A percentile compares a stretch with the other conserved stretches of the same genome.
phyloP scores from a whole-genome alignment of 176 grass and related monocot genomes.

The Eragrostis nindensis region DNA sequence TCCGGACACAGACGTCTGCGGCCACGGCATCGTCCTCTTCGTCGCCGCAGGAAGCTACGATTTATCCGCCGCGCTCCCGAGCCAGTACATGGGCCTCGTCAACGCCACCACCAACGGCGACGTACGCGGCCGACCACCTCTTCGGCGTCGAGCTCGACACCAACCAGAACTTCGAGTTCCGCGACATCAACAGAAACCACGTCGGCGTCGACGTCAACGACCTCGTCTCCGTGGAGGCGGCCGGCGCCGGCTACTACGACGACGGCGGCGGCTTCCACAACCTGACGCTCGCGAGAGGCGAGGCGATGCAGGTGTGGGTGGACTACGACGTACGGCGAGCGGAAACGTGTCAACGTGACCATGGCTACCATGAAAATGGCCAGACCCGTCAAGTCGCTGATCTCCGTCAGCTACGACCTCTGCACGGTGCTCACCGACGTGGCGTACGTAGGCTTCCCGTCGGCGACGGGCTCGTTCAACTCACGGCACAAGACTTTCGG shows the following conservation, averaged over 20 bases:
- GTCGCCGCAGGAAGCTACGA: not conserved
- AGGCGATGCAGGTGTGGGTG: slow-evolving; percentile 48
- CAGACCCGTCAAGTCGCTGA: slow-evolving; percentile 25
- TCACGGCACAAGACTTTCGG: too few species aligned
- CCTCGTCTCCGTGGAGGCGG: not conserved
- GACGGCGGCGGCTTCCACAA: not conserved
- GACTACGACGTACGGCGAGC: slow-evolving; percentile 18
- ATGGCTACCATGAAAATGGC: slow-evolving; percentile 31
- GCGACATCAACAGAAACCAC: not conserved
- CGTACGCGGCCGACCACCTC: not conserved
- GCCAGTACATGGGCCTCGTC: slow-evolving; percentile 35
- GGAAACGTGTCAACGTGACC: not conserved
- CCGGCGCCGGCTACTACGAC: slow-evolving; percentile 5
- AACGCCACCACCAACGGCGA: not conserved
- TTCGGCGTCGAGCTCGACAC: not conserved
- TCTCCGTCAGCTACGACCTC: slow-evolving; percentile 13
- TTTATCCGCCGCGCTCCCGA: not conserved
- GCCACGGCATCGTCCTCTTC: slow-evolving; percentile 41
- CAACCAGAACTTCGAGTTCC: not conserved
- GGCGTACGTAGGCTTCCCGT: slow-evolving; percentile 43
- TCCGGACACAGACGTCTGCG: not conserved
- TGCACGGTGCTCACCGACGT: slow-evolving; percentile 5
- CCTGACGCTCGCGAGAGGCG: not conserved
- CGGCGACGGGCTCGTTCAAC: not conserved
- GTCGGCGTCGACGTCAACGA: slow-evolving; percentile 38